These are phyloP conservation scores for Selenicereus undatus DNA, from an alignment of 148 eudicot species.

Conservation along the genomic window DNA sequence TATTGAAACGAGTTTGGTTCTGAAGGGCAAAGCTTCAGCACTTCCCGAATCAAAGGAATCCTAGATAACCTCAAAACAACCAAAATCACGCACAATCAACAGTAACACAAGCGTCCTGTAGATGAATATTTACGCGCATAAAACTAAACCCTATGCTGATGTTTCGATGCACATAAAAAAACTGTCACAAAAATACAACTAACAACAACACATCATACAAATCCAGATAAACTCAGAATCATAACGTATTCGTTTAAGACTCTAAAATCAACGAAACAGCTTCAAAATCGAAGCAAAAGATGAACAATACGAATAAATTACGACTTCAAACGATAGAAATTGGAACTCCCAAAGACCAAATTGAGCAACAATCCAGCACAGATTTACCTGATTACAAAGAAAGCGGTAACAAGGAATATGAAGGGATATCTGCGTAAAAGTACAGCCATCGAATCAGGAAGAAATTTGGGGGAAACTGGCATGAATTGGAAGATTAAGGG, in stretches of 20 bases:
- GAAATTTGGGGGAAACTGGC: background rate
- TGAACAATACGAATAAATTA: too few species aligned
- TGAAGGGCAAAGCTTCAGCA: too few species aligned
- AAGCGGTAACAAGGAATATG: slow-evolving; percentile 7
- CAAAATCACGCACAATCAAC: background rate
- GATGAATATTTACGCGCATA: background rate
- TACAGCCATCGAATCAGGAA: slow-evolving; percentile 17
- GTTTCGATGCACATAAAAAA: background rate
- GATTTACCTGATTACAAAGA: slow-evolving; percentile 21
- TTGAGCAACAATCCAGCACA: background rate
- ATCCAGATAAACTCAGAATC: slow-evolving; percentile 9
- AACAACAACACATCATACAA: background rate
- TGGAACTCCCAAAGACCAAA: background rate
- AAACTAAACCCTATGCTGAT: slow-evolving; percentile 10
- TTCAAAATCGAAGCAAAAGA: background rate
- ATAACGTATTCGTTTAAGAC: background rate
- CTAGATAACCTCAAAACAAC: background rate
- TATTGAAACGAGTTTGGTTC: too few species aligned
- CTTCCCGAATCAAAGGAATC: background rate
- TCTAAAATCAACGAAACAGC: background rate
- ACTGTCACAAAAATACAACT: background rate
- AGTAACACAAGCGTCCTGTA: background rate
- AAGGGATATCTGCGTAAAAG: slow-evolving; percentile 10
- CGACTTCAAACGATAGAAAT: background rate
- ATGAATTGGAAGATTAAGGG: background rate